Percentiles rank a stretch among this genome's conserved stretches.
Evolutionary conservation across 352 stramenopile genomes (phyloP).

Genomic region (Phytophthora sp.): DNA sequence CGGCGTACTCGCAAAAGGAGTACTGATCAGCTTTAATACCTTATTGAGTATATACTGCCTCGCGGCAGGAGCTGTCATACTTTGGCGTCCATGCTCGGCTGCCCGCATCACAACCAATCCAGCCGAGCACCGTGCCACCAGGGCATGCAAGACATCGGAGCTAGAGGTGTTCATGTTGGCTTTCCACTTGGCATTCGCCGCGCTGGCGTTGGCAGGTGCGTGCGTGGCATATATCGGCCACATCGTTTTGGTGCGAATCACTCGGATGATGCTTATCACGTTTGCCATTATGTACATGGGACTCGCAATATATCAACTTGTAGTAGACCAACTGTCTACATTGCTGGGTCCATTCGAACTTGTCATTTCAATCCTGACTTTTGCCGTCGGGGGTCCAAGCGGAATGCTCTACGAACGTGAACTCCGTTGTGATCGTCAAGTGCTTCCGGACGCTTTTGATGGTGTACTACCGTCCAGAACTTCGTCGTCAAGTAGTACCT

Average conservation of each 20-base stretch:
- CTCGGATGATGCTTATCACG: not conserved
- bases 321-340: not conserved
- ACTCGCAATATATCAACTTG: not conserved
- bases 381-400: constrained; percentile 2
- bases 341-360: constrained; percentile 3
- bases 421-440: constrained; percentile 3
- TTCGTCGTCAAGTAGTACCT: not conserved
- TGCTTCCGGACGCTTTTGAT: constrained; percentile 4
- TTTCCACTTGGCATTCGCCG: constrained; percentile 11
- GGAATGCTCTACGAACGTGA: constrained; percentile 4
- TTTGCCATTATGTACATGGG: constrained; percentile 1
- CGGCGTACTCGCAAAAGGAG: not conserved
- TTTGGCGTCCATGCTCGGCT: not conserved
- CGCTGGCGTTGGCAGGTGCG: not conserved
- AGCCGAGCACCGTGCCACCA: not conserved
- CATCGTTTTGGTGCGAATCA: constrained; percentile 1
- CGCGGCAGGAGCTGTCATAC: not conserved
- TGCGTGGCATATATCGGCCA: constrained; percentile 6
- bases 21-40: constrained; percentile 11
- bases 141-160: not conserved
- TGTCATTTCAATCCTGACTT: not conserved
- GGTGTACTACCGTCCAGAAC: not conserved
- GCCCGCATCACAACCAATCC: not conserved
- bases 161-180: constrained; percentile 2
- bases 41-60: constrained; percentile 8